Conservation (phyloP, 805 yeast genomes). For the Starmerella bombicola region DNA sequence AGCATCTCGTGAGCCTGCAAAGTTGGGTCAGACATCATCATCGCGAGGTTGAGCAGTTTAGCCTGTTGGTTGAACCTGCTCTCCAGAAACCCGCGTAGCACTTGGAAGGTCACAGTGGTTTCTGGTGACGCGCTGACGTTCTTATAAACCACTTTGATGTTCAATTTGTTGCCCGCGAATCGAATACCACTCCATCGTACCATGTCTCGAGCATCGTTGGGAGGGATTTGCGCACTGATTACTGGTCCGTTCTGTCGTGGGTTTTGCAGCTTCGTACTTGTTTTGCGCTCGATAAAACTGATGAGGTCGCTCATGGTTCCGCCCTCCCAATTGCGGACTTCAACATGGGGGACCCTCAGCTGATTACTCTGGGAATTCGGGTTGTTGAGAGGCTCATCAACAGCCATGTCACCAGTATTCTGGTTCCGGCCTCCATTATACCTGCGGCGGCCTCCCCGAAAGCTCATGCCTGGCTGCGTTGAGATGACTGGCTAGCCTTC, state of each 20-base stretch:
- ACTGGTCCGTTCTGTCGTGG: conserved; percentile 44
- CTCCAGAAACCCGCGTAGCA: conserved; percentile 47
- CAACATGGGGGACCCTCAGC: conserved; percentile 31
- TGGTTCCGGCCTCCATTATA: conserved; percentile 15
- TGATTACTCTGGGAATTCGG: conserved; percentile 26
- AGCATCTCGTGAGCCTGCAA: conserved; percentile 54
- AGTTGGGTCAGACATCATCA: conserved; percentile 50
- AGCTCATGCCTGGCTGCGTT: too few relatives aligned
- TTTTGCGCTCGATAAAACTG: conserved; percentile 55
- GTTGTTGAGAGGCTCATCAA: conserved; percentile 22
- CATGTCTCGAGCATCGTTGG: conserved; percentile 47
- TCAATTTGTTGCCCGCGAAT: conserved; percentile 63
- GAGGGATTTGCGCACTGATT: conserved; percentile 47
- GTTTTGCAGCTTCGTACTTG: conserved; percentile 44
- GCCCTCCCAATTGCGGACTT: conserved; percentile 71
- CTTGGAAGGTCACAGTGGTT: conserved; percentile 39
- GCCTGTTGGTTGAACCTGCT: conserved; percentile 53
- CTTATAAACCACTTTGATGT: conserved; percentile 33
- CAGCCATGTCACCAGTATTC: conserved; percentile 26
- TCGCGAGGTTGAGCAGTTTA: conserved; percentile 57
- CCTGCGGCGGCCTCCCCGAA: conserved; percentile 18
- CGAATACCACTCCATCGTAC: conserved; percentile 58
- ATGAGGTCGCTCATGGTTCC: conserved; percentile 58
- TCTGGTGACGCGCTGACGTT: conserved; percentile 8
- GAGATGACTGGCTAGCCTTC: too few relatives aligned